Evolutionary conservation across 805 yeast genomes (phyloP).

Genomic region (Barnettozyma wickerhamii): DNA sequence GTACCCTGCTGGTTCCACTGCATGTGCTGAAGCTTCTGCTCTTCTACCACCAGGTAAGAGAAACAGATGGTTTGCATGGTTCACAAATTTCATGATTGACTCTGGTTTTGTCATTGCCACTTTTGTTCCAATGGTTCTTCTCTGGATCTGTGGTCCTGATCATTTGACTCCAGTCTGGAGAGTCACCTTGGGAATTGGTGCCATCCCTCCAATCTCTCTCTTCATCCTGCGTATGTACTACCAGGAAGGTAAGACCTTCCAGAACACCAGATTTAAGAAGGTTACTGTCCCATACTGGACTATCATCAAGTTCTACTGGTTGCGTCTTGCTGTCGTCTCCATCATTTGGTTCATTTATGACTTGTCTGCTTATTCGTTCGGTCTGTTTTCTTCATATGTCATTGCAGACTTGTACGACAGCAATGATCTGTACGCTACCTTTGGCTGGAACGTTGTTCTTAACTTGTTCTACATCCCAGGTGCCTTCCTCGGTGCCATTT

Average conservation of each 20-base stretch:
- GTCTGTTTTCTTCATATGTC: conserved; percentile 75
- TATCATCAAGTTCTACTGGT: conserved; percentile 78
- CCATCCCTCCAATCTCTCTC: conserved; percentile 76
- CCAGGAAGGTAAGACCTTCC: conserved; percentile 68
- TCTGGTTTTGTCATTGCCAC: conserved; percentile 78
- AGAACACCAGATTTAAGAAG: conserved; percentile 63
- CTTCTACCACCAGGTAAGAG: conserved; percentile 75
- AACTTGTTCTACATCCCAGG: conserved; percentile 91
- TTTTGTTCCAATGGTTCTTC: conserved; percentile 78
- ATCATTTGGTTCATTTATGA: conserved; percentile 90
- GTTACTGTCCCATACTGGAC: conserved; percentile 62
- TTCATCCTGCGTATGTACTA: conserved; percentile 75
- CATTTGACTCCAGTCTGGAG: conserved; percentile 89
- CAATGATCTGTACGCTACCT: conserved; percentile 61
- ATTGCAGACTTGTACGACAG: conserved; percentile 52
- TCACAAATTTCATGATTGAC: conserved; percentile 87
- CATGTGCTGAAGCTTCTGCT: conserved; percentile 88
- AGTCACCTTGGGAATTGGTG: conserved; percentile 84
- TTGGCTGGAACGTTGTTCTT: conserved; percentile 91
- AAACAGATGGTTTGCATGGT: conserved; percentile 85
- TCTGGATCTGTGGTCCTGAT: conserved; percentile 73
- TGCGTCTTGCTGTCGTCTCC: conserved; percentile 64
- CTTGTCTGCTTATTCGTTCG: conserved; percentile 83
- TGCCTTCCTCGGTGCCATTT: conserved; percentile 76
- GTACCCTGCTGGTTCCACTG: conserved; percentile 90